Evolutionary conservation across 495 filamentous ascomycete species (phyloP).

Genomic region (Penicillium odoratum): DNA sequence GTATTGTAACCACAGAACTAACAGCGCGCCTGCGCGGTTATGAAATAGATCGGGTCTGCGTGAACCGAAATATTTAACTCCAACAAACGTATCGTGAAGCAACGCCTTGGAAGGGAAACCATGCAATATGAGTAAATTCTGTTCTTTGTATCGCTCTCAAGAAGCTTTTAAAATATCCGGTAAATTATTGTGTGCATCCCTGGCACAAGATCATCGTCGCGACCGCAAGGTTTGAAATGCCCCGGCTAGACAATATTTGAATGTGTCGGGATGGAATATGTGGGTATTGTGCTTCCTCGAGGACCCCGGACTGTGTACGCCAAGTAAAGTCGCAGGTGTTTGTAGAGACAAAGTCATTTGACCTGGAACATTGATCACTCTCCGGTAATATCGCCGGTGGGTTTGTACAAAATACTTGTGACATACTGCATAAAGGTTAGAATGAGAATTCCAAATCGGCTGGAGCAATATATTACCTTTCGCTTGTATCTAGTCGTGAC

Average conservation of each 20-base stretch:
- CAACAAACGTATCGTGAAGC: slow-evolving; percentile 7
- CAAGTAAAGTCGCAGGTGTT: neutral
- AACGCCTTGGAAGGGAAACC: slow-evolving; percentile 11
- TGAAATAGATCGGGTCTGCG: slow-evolving; percentile 9
- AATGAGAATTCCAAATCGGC: slow-evolving; percentile 2
- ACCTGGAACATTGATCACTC: slow-evolving; percentile 17
- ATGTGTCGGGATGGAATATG: neutral
- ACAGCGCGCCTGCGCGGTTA: slow-evolving; percentile 4
- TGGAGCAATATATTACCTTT: slow-evolving; percentile 62
- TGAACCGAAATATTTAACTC: slow-evolving; percentile 8
- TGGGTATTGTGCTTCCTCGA: neutral
- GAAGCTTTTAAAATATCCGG: neutral
- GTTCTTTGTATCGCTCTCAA: neutral
- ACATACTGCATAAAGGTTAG: slow-evolving; percentile 67
- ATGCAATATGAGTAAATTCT: slow-evolving; percentile 14
- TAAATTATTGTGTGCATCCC: slow-evolving; percentile 1
- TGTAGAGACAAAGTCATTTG: neutral
- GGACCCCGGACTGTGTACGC: neutral
- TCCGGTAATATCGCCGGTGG: slow-evolving; percentile 56
- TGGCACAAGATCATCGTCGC: neutral
- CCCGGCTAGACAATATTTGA: neutral
- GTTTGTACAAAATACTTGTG: slow-evolving; percentile 97
- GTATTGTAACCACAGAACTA: neutral
- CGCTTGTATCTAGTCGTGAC: slow-evolving; percentile 94
- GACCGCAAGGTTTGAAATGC: neutral